Evolutionary conservation across 495 filamentous ascomycete species (phyloP), one percentile per base, ranked within the genome.

Genomic region (Hamigera avellanea): DNA sequence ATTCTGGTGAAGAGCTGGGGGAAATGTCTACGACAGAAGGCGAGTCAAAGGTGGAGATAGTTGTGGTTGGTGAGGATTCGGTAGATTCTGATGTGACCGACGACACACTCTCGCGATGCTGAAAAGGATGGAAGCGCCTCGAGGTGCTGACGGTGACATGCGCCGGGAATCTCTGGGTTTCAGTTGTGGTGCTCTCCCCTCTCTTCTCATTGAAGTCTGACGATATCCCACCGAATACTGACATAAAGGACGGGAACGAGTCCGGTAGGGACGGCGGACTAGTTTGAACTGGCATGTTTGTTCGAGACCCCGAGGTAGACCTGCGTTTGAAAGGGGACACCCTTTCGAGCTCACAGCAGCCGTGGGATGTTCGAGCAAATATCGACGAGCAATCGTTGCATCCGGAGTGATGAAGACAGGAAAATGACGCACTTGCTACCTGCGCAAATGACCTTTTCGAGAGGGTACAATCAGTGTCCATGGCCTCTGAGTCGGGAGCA

Each of bases 61-160:
- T 94, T 2, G 86, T 96, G 13, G 91, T 95, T 0, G 91, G 91
- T 14, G 91, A 96, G 6, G 88, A 93, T 49, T 95, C 87, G 17
- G 79, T 82, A 2, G 91, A 98, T 32, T 81, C 86, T 7, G 84
- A 84, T 29, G 75, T 72, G 40, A 80, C 76, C 3, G 84, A 93
- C 17, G 85, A 89, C 15, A 65, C 52, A 43, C 59, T 69, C 37
- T 57, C 57, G 25, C 57, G 64, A 36, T 61, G 67, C 25, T 53
- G 43, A 36, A 56, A 62, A 38, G 51, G 54, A 27, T 53, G 45
- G 10, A 53, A 33, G 8, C 48, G 58, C 41, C 50, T 49, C 30
- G 48, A 46, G 1, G 57, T 52, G 29, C 58, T 49, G 41, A 52
- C 42, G n/a, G 56, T 47, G 25, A 59, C 39, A 53, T 58, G 49